Evolutionary conservation across 495 filamentous ascomycete genomes (phyloP), one percentile per base, ranked within the genome.

Genomic region (Staphylotrichum longicolle): DNA sequence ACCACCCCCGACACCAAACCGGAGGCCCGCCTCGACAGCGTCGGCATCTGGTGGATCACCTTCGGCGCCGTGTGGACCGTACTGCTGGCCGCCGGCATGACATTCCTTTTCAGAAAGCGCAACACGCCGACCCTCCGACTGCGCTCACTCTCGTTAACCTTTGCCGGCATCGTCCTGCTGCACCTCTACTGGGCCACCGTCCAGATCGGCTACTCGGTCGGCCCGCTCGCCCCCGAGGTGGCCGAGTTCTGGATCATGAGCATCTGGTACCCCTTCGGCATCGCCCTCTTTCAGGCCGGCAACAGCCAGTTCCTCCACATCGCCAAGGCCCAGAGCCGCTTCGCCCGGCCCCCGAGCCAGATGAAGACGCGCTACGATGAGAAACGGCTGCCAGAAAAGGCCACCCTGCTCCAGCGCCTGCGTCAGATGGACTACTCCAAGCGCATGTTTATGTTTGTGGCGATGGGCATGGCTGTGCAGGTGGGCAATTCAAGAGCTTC

Each of bases 161-260:
- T 88, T 51, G 73, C 80, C 12, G 82, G 85, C 33, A 75, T 88
- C 47, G 63, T 77, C 12, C 74, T 87, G 39, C 79, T 90, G 34
- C 88, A 91, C 65, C 63, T 88, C 33, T 91, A 90, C 75, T 80
- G 82, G 67, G 64, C 80, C 45, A 71, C 81, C 11, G 79, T 84
- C 47, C 79, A 90, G 63, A 76, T 87, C 37, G 84, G 81, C 10
- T 85, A 84, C 64, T 79, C 83, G 34, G 63, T 84, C 30, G 88
- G 89, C 11, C 73, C 83, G 3, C 64, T 80, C 7, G 81, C 86
- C 57, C 83, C 85, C 0, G 66, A 73, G 35, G 62, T 73, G 7
- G 61, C 60, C 41, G 71, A 89, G 67, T 91, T 81, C 72, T 91
- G 88, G 86, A 78, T 90, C 68, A 91, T 91, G 88, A 81, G 85